A percentile compares a stretch with the other conserved stretches of the same genome.
Conservation (phyloP, 176 grass and related monocot genomes). For the Cenchrus purpureus region DNA sequence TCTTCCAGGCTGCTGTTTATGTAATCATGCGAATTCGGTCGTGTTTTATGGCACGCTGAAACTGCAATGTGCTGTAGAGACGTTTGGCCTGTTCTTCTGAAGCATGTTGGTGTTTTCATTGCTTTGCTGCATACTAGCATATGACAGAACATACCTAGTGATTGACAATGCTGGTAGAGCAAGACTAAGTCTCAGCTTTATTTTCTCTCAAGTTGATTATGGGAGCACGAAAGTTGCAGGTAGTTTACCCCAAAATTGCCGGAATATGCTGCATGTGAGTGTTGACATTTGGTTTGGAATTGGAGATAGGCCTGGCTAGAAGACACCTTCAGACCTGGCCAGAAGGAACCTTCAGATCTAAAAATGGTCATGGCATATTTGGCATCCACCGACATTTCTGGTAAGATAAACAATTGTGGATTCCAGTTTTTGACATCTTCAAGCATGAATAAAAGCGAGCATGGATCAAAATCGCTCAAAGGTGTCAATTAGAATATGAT, state of each 20-base stretch:
- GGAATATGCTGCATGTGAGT: background rate
- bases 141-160: background rate
- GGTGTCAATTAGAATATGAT: background rate
- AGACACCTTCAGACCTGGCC: constrained; percentile 1
- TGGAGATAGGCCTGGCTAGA: background rate
- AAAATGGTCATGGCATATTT: background rate
- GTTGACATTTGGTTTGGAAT: constrained; percentile 20
- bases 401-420: background rate
- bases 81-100: background rate
- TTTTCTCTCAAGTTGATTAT: background rate
- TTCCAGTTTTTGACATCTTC: background rate
- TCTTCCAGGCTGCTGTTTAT: background rate
- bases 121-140: background rate
- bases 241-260: background rate
- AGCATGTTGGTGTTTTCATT: background rate
- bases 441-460: background rate
- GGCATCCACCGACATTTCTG: background rate
- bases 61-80: background rate
- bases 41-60: background rate
- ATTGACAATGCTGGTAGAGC: background rate
- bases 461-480: background rate
- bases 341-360: constrained; percentile 4
- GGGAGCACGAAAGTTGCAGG: constrained; percentile 11
- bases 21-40: background rate
- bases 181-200: background rate